Conservation (phyloP, 306 rosid species). For the Echinosophora koreensis region DNA sequence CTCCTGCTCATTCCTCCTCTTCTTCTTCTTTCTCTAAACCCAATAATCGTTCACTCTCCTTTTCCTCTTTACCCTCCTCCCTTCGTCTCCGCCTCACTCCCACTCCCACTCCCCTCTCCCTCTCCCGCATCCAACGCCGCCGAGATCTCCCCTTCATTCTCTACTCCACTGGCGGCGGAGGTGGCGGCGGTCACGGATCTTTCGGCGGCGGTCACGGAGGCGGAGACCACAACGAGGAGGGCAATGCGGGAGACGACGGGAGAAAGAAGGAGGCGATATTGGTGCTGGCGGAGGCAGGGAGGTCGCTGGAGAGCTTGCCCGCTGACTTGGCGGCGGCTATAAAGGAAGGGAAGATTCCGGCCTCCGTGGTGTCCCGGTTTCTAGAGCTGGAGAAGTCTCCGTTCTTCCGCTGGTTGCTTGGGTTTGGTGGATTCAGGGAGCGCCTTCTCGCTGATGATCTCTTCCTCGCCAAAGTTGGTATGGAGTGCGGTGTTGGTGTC, state of each 20-base stretch:
- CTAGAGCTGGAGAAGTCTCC: conserved; percentile 75
- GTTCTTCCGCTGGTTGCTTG: conserved; percentile 79
- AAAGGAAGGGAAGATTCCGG: conserved; percentile 81
- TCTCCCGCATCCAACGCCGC: conserved; percentile 40
- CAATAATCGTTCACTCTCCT: conserved; percentile 23
- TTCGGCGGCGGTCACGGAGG: conserved; percentile 46
- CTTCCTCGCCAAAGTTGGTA: conserved; percentile 77
- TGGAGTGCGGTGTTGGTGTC: conserved; percentile 96
- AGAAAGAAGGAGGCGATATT: conserved; percentile 63
- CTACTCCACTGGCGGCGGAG: conserved; percentile 47
- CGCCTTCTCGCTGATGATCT: conserved; percentile 93
- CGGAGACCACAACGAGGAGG: conserved; percentile 46
- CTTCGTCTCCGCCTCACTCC: conserved; percentile 41
- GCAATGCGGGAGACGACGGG: conserved; percentile 54
- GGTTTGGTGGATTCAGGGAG: conserved; percentile 85
- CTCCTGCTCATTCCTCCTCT: conserved; percentile 47
- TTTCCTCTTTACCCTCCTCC: conserved; percentile 21
- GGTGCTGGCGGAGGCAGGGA: conserved; percentile 73
- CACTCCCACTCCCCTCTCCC: conserved; percentile 45
- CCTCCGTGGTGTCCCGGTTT: conserved; percentile 69
- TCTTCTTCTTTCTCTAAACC: conserved; percentile 46
- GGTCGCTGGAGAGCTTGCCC: conserved; percentile 75
- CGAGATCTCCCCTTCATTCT: conserved; percentile 35
- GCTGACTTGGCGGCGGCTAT: conserved; percentile 80
- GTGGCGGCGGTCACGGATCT: conserved; percentile 43